Conservation (phyloP, 2,329 filamentous ascomycete genomes). For the Colletotrichum sp. region DNA sequence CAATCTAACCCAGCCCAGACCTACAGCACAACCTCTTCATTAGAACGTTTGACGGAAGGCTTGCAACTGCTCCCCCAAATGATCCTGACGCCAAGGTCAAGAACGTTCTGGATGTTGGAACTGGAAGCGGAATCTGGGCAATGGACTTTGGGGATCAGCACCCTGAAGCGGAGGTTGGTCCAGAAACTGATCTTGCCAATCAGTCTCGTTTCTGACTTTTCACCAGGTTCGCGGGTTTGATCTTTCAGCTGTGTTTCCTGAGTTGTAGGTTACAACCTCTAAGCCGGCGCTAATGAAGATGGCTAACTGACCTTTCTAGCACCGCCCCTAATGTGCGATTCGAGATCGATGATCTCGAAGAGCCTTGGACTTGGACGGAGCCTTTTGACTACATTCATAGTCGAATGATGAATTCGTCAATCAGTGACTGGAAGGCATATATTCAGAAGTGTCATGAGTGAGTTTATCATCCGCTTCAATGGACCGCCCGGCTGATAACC, state of each 20-base stretch:
- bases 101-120: neutral
- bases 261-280: neutral
- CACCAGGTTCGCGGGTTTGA: neutral
- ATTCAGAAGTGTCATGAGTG: neutral
- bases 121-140: constrained; percentile 32
- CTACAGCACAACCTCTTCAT: neutral
- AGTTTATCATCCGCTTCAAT: neutral
- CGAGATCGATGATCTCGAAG: constrained; percentile 40
- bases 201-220: neutral
- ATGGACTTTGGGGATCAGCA: constrained; percentile 45
- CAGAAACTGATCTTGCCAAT: neutral
- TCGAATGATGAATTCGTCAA: constrained; percentile 56
- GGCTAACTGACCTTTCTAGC: constrained; percentile 21
- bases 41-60: constrained; percentile 38
- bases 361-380: constrained; percentile 28
- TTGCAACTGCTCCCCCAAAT: constrained; percentile 9
- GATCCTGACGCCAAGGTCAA: constrained; percentile 15
- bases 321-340: constrained; percentile 43
- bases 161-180: constrained; percentile 30
- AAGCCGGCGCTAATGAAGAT: neutral
- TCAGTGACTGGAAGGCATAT: constrained; percentile 33
- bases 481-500: neutral
- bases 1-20: neutral
- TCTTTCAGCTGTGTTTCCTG: neutral
- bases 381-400: constrained; percentile 65